phyloP scores from a whole-genome alignment of 345 rosid species.

The Populus davidiana region DNA sequence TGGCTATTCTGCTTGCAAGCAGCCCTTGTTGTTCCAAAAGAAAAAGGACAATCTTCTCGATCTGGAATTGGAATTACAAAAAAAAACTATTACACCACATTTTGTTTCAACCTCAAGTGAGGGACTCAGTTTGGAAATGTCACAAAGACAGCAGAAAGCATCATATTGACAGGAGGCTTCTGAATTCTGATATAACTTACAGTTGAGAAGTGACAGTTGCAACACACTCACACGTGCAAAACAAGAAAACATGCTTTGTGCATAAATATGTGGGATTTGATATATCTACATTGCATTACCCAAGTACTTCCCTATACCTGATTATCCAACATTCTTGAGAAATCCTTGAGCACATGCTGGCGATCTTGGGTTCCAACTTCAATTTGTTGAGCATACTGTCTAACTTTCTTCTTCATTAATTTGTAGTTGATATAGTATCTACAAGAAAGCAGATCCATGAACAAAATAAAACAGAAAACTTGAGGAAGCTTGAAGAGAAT shows the following conservation, averaged over 20 bases:
- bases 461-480: neutral
- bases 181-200: neutral
- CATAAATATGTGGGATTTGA: neutral
- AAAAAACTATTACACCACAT: neutral
- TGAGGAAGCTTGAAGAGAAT: conserved; percentile 1
- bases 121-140: neutral
- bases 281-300: no score
- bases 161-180: neutral
- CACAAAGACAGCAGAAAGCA: neutral
- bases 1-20: conserved; percentile 64
- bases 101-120: neutral
- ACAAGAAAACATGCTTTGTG: neutral
- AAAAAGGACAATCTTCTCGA: conserved; percentile 91
- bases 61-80: conserved; percentile 45
- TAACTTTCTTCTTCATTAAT: conserved; percentile 90
- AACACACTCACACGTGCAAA: neutral
- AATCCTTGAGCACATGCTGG: conserved; percentile 91
- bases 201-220: neutral
- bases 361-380: conserved; percentile 72
- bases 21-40: conserved; percentile 94
- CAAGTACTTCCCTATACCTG: conserved; percentile 45
- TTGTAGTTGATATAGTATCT: conserved; percentile 95
- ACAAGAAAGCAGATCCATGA: conserved; percentile 18
- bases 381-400: conserved; percentile 78
- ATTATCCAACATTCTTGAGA: conserved; percentile 93